Conservation (phyloP, 768 basidiomycete species). For the Galerina marginata region DNA sequence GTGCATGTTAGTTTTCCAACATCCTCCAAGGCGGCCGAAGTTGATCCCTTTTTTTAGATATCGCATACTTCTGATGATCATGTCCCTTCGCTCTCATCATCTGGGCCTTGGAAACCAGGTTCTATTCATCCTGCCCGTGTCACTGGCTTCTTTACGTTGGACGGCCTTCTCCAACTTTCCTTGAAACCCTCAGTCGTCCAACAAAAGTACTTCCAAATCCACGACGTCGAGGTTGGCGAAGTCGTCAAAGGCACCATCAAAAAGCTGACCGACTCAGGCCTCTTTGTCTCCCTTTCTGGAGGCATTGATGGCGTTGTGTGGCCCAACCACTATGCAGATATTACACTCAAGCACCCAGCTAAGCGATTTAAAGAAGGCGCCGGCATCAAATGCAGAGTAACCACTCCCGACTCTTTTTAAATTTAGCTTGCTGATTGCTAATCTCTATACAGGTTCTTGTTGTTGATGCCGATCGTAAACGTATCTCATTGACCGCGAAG, state of each 20-base stretch:
- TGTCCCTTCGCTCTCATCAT: constrained; percentile 76
- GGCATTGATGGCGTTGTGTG: constrained; percentile 92
- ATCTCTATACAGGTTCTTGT: constrained; percentile 64
- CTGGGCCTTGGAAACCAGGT: constrained; percentile 81
- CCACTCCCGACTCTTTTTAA: constrained; percentile 28
- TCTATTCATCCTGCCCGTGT: constrained; percentile 87
- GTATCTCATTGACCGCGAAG: constrained; percentile 89
- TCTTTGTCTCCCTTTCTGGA: constrained; percentile 88
- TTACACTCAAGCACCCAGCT: constrained; percentile 90
- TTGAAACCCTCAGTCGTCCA: constrained; percentile 82
- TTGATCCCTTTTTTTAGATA: constrained; percentile 59
- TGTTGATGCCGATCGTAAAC: constrained; percentile 80
- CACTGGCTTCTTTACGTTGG: constrained; percentile 82
- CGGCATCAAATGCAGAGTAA: constrained; percentile 83
- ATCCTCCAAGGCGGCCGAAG: constrained; percentile 6
- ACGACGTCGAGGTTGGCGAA: constrained; percentile 86
- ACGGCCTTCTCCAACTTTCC: constrained; percentile 89
- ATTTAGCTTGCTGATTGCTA: constrained; percentile 7
- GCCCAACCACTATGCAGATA: constrained; percentile 96
- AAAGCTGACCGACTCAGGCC: constrained; percentile 74
- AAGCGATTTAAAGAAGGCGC: constrained; percentile 87
- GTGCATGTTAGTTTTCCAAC: constrained; percentile 70
- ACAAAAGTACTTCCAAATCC: constrained; percentile 84
- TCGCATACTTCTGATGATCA: constrained; percentile 94
- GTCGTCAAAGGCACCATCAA: constrained; percentile 88